Percentiles rank a stretch among this genome's conserved stretches.
Conservation (phyloP, 2,329 filamentous ascomycete species). For the Blastomyces silverae region DNA sequence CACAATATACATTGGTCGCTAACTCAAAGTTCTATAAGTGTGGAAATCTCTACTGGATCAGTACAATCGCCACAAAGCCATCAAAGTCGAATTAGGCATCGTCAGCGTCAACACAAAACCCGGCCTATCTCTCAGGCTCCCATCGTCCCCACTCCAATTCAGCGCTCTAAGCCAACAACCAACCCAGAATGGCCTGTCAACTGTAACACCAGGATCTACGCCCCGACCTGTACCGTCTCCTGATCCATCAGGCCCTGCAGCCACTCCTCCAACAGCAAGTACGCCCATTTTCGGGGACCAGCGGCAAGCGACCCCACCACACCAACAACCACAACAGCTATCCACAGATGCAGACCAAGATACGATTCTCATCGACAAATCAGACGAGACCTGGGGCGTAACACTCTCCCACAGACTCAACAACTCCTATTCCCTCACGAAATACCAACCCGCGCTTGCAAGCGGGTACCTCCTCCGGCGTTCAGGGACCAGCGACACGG, state of each 20-base stretch:
- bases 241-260: conserved; percentile 38
- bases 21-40: conserved; percentile 26
- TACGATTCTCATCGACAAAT: conserved; percentile 50
- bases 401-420: conserved; percentile 48
- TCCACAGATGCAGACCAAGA: conserved; percentile 47
- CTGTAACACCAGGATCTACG: conserved; percentile 36
- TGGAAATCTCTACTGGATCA: conserved; percentile 36
- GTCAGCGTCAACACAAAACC: conserved; percentile 33
- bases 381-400: conserved; percentile 55
- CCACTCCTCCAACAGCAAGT: conserved; percentile 29
- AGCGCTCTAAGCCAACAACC: conserved; percentile 30
- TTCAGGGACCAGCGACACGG: conserved; percentile 36
- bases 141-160: conserved; percentile 30
- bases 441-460: conserved; percentile 39
- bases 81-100: conserved; percentile 34
- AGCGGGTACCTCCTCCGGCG: conserved; percentile 45
- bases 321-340: conserved; percentile 28
- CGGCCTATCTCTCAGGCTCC: conserved; percentile 33
- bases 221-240: conserved; percentile 38
- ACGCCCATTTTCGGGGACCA: conserved; percentile 17
- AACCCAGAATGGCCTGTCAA: conserved; percentile 1
- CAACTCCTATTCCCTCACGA: conserved; percentile 37
- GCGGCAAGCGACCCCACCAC: conserved; percentile 33
- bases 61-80: conserved; percentile 33
- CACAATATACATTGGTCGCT: conserved; percentile 17